phyloP scores from a whole-genome alignment of 305 asterid species.

The Withania somnifera region DNA sequence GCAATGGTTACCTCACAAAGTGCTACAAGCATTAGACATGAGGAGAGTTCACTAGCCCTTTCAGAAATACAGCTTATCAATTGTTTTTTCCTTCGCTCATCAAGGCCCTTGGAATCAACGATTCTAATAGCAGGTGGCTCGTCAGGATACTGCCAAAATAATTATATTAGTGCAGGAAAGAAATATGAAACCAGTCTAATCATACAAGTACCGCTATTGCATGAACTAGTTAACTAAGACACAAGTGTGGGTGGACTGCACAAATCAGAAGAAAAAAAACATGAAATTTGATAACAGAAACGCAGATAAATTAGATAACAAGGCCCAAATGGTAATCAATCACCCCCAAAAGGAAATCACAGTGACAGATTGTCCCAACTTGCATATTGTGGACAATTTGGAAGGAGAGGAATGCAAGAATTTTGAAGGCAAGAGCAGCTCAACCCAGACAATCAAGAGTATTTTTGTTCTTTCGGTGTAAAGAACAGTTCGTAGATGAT shows the following conservation, averaged over 20 bases:
- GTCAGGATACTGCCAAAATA: slow-evolving; percentile 74
- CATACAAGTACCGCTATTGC: not conserved
- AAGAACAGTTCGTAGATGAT: not conserved
- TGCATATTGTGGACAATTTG: not conserved
- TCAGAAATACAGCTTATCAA: slow-evolving; percentile 40
- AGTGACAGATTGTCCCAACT: not conserved
- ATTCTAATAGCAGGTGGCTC: slow-evolving; percentile 58
- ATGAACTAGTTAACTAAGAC: not conserved
- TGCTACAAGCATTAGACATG: slow-evolving; percentile 79
- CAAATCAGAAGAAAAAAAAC: not conserved
- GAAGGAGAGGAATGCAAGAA: not conserved
- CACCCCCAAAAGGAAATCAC: not conserved
- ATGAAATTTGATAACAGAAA: not conserved
- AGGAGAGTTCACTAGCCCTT: slow-evolving; percentile 59
- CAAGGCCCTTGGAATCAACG: slow-evolving; percentile 84
- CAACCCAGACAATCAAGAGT: not conserved
- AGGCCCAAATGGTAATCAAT: not conserved
- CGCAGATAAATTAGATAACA: not conserved
- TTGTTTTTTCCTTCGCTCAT: slow-evolving; percentile 55
- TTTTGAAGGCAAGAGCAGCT: not conserved
- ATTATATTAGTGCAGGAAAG: slow-evolving; percentile 1
- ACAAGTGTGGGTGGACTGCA: not conserved
- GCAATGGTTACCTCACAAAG: slow-evolving; percentile 71
- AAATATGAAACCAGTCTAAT: not conserved
- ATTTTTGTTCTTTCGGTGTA: not conserved